Evolutionary conservation across 2,329 filamentous ascomycete genomes (phyloP).

Genomic region (Dactylellina drechsleri): DNA sequence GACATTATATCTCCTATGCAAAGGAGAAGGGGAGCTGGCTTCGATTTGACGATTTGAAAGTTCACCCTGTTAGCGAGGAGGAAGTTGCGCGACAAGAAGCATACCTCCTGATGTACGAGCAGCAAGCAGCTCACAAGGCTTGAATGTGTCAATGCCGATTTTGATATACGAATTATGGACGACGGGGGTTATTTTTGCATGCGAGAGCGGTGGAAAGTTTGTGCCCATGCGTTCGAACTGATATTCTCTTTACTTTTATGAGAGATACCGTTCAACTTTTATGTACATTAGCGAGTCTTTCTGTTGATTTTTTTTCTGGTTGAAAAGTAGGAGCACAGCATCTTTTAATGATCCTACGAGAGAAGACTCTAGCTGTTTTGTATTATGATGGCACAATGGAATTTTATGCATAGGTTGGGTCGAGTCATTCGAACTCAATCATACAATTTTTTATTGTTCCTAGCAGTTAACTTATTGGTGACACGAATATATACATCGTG

Average conservation of each 20-base stretch:
- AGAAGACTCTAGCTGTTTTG: not conserved
- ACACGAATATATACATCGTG: no score
- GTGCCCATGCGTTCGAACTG: not conserved
- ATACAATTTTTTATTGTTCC: not conserved
- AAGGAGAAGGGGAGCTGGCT: constrained; percentile 42
- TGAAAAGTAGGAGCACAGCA: constrained; percentile 3
- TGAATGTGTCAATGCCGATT: not conserved
- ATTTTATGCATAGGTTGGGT: not conserved
- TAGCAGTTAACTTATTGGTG: no score
- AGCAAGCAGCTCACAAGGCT: constrained; percentile 3
- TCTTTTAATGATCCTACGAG: no score
- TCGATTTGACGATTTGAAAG: constrained; percentile 48
- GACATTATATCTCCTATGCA: constrained; percentile 46
- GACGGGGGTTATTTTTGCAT: not conserved
- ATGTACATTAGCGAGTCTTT: constrained; percentile 31
- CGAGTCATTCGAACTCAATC: not conserved
- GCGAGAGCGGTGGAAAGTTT: not conserved
- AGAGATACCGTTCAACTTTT: constrained; percentile 13
- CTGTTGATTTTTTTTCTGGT: constrained; percentile 4
- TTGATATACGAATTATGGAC: not conserved
- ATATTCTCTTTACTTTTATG: constrained; percentile 2
- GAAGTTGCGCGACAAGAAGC: constrained; percentile 43
- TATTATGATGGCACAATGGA: constrained; percentile 1
- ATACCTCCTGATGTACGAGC: constrained; percentile 52
- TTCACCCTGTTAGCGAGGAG: constrained; percentile 29